Percentiles rank a stretch among this genome's conserved stretches.
These are phyloP conservation scores for Tetrapyrgos nigripes DNA, from an alignment of 1,284 basidiomycete species.

Conservation along the genomic window DNA sequence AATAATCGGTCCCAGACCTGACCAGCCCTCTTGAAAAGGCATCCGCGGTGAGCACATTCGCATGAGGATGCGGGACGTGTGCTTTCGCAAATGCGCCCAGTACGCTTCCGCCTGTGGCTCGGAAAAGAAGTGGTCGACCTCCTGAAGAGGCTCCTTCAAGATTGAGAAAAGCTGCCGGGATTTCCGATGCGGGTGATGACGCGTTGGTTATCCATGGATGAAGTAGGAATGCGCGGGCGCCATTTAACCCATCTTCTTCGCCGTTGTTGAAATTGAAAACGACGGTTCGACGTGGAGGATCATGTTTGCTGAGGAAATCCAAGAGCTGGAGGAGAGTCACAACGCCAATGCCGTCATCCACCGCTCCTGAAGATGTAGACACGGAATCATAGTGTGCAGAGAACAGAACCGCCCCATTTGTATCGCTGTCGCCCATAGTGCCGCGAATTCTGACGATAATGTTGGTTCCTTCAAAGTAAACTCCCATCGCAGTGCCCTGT, in stretches of 20 bases:
- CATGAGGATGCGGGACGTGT: slow-evolving; percentile 67
- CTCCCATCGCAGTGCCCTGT: slow-evolving; percentile 33
- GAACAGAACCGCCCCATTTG: slow-evolving; percentile 63
- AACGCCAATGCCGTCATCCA: slow-evolving; percentile 80
- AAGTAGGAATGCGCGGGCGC: slow-evolving; percentile 63
- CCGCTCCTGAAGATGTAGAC: slow-evolving; percentile 75
- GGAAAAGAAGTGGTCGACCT: slow-evolving; percentile 74
- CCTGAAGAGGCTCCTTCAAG: slow-evolving; percentile 83
- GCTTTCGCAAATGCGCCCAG: slow-evolving; percentile 53
- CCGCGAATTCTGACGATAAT: slow-evolving; percentile 75
- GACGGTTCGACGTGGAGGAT: slow-evolving; percentile 63
- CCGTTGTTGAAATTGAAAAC: slow-evolving; percentile 86
- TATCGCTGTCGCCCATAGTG: slow-evolving; percentile 21
- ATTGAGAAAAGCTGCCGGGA: slow-evolving; percentile 69
- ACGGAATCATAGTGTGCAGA: slow-evolving; percentile 85
- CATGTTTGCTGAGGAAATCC: slow-evolving; percentile 59
- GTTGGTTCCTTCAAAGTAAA: slow-evolving; percentile 79
- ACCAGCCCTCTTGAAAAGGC: slow-evolving; percentile 66
- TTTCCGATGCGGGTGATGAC: slow-evolving; percentile 47
- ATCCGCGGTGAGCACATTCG: slow-evolving; percentile 69
- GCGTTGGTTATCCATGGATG: slow-evolving; percentile 62
- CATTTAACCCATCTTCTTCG: slow-evolving; percentile 78
- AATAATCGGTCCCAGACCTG: slow-evolving; percentile 72
- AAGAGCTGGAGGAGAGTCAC: slow-evolving; percentile 71
- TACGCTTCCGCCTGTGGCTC: slow-evolving; percentile 61